These are phyloP conservation scores for Lachnellula hyalina DNA, from an alignment of 2,329 filamentous ascomycete genomes.

Conservation along the genomic window DNA sequence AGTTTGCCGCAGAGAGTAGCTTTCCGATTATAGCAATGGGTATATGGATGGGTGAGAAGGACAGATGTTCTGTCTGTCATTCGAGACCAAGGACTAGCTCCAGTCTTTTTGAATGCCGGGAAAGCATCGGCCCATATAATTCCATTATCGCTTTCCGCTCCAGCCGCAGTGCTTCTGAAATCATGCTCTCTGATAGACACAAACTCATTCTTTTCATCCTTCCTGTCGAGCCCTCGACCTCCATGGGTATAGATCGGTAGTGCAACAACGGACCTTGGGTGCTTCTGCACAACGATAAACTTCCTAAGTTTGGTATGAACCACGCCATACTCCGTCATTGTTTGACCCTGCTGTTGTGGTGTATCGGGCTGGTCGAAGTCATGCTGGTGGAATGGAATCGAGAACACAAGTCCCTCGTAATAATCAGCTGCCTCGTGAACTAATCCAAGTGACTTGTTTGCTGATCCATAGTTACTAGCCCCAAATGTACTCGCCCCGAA, in stretches of 20 bases:
- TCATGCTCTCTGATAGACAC: not conserved
- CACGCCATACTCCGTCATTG: too few species aligned
- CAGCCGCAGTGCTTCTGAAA: not conserved
- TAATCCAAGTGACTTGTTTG: too few species aligned
- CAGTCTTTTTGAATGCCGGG: not conserved
- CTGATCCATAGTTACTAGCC: too few species aligned
- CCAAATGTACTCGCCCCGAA: too few species aligned
- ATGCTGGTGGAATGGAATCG: too few species aligned
- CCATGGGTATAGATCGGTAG: not conserved
- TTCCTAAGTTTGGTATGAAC: too few species aligned
- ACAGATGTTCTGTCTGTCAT: not conserved
- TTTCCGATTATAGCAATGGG: not conserved
- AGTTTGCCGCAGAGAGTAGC: not conserved
- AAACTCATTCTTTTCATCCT: not conserved
- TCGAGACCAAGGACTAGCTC: not conserved
- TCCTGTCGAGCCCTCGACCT: not conserved
- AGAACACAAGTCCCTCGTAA: too few species aligned
- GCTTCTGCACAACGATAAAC: too few species aligned
- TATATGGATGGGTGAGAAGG: not conserved
- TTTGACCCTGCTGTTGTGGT: too few species aligned
- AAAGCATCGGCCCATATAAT: not conserved
- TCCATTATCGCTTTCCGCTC: not conserved
- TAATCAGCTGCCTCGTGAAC: too few species aligned
- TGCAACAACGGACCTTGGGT: not conserved
- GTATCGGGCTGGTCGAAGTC: too few species aligned